A percentile compares a stretch with the other conserved stretches of the same genome.
phyloP scores from a whole-genome alignment of 805 yeast genomes.

The Saccharomycopsis sp. region DNA sequence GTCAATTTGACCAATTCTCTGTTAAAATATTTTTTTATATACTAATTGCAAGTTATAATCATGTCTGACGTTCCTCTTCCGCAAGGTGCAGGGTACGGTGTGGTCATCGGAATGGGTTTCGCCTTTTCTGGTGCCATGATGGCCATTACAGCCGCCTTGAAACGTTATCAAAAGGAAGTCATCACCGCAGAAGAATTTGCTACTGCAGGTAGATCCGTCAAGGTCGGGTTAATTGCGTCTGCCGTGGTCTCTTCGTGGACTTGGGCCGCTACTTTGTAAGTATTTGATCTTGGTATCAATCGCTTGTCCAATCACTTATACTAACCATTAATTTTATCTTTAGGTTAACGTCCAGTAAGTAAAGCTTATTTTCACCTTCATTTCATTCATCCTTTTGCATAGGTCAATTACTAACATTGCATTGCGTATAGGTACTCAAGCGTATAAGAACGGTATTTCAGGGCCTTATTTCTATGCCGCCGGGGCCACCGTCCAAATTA shows the following conservation, averaged over 20 bases:
- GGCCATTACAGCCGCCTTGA: conserved; percentile 58
- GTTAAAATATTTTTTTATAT: too few species aligned
- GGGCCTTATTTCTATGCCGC: conserved; percentile 85
- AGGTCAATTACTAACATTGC: conserved; percentile 40
- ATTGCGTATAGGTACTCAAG: conserved; percentile 62
- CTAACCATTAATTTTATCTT: too few species aligned
- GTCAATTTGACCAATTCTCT: too few species aligned
- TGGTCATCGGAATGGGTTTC: conserved; percentile 40
- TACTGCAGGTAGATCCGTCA: conserved; percentile 87
- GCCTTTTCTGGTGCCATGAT: conserved; percentile 78
- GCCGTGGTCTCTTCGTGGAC: conserved; percentile 96
- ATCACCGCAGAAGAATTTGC: conserved; percentile 92
- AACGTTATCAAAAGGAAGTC: conserved; percentile 76
- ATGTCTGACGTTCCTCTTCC: conserved; percentile 14
- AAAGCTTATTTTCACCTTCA: too few species aligned
- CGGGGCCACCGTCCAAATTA: conserved; percentile 87
- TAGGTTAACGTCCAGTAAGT: too few species aligned
- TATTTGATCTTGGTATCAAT: too few species aligned
- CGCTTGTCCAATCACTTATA: too few species aligned
- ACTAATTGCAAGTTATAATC: background rate
- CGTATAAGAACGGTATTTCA: conserved; percentile 68
- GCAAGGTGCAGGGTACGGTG: conserved; percentile 33
- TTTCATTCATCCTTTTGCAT: too few species aligned
- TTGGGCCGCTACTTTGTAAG: conserved; percentile 78
- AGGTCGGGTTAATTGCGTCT: conserved; percentile 76